These are phyloP conservation scores for Aspergillus latus DNA, from an alignment of 2,329 filamentous ascomycete genomes.

Conservation along the genomic window DNA sequence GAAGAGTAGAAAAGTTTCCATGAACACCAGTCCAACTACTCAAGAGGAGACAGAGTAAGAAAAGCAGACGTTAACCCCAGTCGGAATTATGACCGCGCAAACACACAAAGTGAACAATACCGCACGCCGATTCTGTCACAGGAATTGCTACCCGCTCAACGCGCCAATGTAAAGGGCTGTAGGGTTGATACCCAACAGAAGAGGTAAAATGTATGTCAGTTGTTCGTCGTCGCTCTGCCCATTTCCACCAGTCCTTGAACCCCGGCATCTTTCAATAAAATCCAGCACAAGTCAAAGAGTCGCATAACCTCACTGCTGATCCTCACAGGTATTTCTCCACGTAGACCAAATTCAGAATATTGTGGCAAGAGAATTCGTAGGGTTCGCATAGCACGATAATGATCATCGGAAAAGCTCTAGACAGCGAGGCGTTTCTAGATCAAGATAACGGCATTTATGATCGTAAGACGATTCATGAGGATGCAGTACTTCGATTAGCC, in stretches of 20 bases:
- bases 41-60: constrained; percentile 12
- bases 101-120: constrained; percentile 22
- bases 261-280: constrained; percentile 17
- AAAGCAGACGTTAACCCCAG: constrained; percentile 34
- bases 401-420: constrained; percentile 14
- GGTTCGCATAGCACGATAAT: constrained; percentile 10
- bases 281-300: constrained; percentile 7
- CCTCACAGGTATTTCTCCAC: constrained; percentile 9
- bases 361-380: constrained; percentile 16
- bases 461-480: constrained; percentile 24
- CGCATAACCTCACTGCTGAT: constrained; percentile 4
- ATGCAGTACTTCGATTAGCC: constrained; percentile 39
- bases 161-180: constrained; percentile 29
- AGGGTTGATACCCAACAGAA: constrained; percentile 23
- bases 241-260: constrained; percentile 29
- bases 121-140: constrained; percentile 26
- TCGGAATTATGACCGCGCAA: constrained; percentile 40
- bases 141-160: constrained; percentile 31
- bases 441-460: constrained; percentile 5
- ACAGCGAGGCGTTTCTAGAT: constrained; percentile 19
- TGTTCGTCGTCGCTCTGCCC: constrained; percentile 37
- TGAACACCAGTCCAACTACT: constrained; percentile 24
- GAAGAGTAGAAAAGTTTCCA: constrained; percentile 17
- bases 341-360: constrained; percentile 18
- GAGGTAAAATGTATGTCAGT: constrained; percentile 37